Evolutionary conservation across 192 early-diverging fungal genomes (phyloP).

Genomic region (Gonapodya prolifera): DNA sequence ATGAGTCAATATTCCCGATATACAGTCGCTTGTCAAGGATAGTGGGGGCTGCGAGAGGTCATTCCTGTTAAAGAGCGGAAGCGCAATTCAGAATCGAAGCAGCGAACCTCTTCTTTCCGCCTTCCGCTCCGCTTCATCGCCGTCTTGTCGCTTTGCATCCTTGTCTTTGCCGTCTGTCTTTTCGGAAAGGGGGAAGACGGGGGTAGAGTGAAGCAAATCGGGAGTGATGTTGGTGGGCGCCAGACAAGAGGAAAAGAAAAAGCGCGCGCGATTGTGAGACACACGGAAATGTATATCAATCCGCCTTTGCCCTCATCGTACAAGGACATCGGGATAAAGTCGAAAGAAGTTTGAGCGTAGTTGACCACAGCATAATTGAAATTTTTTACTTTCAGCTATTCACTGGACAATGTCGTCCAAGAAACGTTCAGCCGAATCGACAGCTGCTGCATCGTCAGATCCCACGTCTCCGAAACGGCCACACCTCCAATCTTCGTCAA

Average conservation of each 20-base stretch:
- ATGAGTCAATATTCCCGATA: conserved; percentile 52
- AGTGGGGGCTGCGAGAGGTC: background rate
- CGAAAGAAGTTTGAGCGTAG: too few relatives aligned
- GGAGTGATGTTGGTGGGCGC: background rate
- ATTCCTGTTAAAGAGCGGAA: too few relatives aligned
- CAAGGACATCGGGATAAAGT: background rate
- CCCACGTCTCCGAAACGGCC: background rate
- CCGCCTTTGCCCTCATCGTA: background rate
- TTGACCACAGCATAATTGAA: too few relatives aligned
- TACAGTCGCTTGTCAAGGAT: conserved; percentile 33
- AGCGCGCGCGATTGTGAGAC: too few relatives aligned
- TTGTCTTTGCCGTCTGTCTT: background rate
- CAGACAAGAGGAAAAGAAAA: background rate
- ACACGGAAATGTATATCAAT: background rate
- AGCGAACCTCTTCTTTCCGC: too few relatives aligned
- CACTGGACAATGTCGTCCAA: background rate
- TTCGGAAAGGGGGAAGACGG: background rate
- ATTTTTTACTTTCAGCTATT: too few relatives aligned
- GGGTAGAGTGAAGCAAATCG: background rate
- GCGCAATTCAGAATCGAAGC: too few relatives aligned
- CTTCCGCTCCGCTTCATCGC: background rate
- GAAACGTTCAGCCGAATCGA: background rate
- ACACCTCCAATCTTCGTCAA: background rate
- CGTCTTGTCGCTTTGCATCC: background rate
- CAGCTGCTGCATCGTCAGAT: background rate